Base-by-base conservation (phyloP, 306 rosid genomes). In the Castanopsis chinensis region DNA sequence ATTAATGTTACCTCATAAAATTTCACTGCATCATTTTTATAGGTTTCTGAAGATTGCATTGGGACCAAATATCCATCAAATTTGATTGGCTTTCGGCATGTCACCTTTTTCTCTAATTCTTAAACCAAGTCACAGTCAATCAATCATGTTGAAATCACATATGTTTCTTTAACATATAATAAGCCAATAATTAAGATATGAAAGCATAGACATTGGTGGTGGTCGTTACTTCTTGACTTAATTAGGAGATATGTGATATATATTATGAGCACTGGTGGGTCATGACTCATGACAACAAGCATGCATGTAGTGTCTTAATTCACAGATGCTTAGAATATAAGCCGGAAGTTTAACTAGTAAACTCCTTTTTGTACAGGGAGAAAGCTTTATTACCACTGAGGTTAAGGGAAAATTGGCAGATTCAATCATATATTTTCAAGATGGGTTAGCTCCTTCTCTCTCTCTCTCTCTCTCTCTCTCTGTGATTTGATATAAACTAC, bases 301-400 rank as follows among this genome's bases (percentile, higher is more conserved):
- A 18, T 41, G 75, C 69, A 25, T 41, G n/a, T 30, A 25, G 5
- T 60, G 23, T 25, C 67, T 12, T 25, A 25, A 11, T 7, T 20
- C 25, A 49, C 53, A 49, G 17, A 60, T 21, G 17, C 30, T 60
- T 60, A 60, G 30, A 20, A 33, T 30, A 5, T 5, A 23, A 51
- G 61, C 20, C 58, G 18, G 37, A 19, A 19, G 27, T 67, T 17
- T 32, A 63, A 41, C 10, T 58, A 13, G 49, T 35, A 17, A 10
- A n/a, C 17, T 70, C 52, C n/a, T 52, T 52, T 54, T 52, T 80
- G 68, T 25, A 32, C 80, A 89, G 90, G 92, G 89, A 15, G 86
- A 89, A 59, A 87, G 92, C 82, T 76, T 89, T 11, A 76, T 89
- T 54, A 87, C 83, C 21, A 56, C 19, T 25, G 59, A 78, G 55